phyloP scores from a whole-genome alignment of 129 eudicot species.

The Deinandra increscens region DNA sequence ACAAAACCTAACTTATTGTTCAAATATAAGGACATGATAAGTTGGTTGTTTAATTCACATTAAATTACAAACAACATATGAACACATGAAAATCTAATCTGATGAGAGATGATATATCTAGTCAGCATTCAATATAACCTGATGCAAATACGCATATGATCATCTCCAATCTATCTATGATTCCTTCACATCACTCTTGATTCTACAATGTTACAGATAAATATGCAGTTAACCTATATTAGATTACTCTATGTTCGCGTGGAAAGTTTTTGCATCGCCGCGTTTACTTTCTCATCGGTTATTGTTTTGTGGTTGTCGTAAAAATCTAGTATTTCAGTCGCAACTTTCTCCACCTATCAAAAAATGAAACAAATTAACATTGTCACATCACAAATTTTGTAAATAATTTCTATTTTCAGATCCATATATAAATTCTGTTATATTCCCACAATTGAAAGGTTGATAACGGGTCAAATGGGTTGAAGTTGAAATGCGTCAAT shows the following conservation, averaged over 20 bases:
- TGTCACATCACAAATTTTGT: background rate
- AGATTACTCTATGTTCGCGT: slow-evolving; percentile 31
- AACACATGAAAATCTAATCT: slow-evolving; percentile 22
- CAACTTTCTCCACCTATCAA: slow-evolving; percentile 84
- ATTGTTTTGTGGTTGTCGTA: slow-evolving; percentile 78
- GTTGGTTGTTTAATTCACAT: background rate
- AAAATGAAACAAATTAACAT: background rate
- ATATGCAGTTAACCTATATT: slow-evolving; percentile 6
- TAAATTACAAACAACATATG: slow-evolving; percentile 27
- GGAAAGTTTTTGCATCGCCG: slow-evolving; percentile 73
- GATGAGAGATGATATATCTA: slow-evolving; percentile 12
- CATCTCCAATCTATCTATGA: slow-evolving; percentile 13
- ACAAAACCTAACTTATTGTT: slow-evolving; percentile 3
- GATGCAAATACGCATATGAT: slow-evolving; percentile 17
- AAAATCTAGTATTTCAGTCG: slow-evolving; percentile 87
- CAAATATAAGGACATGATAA: slow-evolving; percentile 21
- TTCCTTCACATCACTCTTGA: slow-evolving; percentile 11
- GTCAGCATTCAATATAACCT: slow-evolving; percentile 15
- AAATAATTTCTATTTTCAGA: slow-evolving; percentile 1
- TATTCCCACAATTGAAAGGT: background rate
- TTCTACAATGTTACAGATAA: slow-evolving; percentile 26
- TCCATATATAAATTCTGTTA: background rate
- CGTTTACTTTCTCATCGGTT: slow-evolving; percentile 67
- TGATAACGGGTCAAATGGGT: background rate
- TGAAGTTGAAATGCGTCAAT: background rate